Evolutionary conservation across 176 grass and related monocot genomes (phyloP).

Genomic region (Paspalum vaginatum): DNA sequence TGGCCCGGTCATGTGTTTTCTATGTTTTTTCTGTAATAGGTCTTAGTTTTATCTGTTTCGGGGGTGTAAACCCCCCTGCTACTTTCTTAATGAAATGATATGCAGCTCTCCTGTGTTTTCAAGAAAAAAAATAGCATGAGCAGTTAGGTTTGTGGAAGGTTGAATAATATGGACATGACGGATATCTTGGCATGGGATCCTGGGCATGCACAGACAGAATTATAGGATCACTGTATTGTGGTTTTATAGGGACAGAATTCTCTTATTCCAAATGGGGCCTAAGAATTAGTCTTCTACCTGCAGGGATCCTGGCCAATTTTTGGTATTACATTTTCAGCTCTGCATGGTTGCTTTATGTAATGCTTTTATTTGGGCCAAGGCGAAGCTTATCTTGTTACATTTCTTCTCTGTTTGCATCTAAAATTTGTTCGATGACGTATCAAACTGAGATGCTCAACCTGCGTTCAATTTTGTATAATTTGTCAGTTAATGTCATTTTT

Average conservation of each 20-base stretch:
- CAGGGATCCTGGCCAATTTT: background rate
- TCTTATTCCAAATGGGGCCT: background rate
- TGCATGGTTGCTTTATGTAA: background rate
- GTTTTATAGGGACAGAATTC: background rate
- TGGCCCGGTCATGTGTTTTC: no score
- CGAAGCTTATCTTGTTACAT: background rate
- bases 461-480: slow-evolving; percentile 33
- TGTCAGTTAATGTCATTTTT: slow-evolving; percentile 11
- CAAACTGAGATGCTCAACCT: background rate
- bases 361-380: background rate
- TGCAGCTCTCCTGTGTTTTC: no score
- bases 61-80: no score
- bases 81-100: no score
- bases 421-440: background rate
- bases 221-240: background rate
- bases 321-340: slow-evolving; percentile 7
- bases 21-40: no score
- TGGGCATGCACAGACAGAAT: background rate
- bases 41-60: no score
- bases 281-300: background rate
- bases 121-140: no score
- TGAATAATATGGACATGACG: background rate
- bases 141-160: no score
- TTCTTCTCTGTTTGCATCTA: background rate
- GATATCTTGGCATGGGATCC: background rate